Conservation (phyloP, 768 basidiomycete genomes). For the Lyophyllum shimeji region DNA sequence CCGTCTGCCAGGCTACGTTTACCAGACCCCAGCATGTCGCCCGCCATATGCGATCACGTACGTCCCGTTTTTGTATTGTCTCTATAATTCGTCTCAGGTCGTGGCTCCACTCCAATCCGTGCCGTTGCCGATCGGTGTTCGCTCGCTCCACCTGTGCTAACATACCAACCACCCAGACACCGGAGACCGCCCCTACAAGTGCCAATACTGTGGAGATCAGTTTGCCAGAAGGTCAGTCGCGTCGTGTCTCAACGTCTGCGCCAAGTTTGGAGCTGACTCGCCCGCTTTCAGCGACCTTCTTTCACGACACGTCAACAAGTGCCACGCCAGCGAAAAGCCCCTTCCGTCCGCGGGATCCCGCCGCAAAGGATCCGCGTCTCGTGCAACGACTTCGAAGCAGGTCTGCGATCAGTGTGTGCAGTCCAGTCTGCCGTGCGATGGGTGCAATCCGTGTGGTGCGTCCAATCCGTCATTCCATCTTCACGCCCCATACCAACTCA, state of each 20-base stretch:
- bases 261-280: too few species aligned
- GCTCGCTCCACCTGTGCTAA: constrained; percentile 1
- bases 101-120: constrained; percentile 1
- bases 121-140: constrained; percentile 13
- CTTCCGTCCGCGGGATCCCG: constrained; percentile 40
- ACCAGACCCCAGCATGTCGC: constrained; percentile 90
- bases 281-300: constrained; percentile 79
- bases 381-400: constrained; percentile 79
- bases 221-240: constrained; percentile 84
- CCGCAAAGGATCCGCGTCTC: constrained; percentile 68
- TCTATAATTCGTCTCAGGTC: background rate
- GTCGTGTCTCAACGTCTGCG: constrained; percentile 18
- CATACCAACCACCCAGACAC: constrained; percentile 62
- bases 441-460: constrained; percentile 76
- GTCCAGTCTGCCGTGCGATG: constrained; percentile 73
- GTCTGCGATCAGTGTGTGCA: constrained; percentile 86
- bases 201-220: constrained; percentile 85
- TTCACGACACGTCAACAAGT: constrained; percentile 85
- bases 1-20: constrained; percentile 85
- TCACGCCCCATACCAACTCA: background rate
- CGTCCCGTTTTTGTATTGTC: constrained; percentile 31
- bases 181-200: constrained; percentile 88
- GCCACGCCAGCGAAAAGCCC: constrained; percentile 76
- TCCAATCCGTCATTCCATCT: constrained; percentile 16
- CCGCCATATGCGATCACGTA: constrained; percentile 88